A percentile compares a stretch with the other conserved stretches of the same genome.
Conservation (phyloP, 1,139 yeast genomes). For the Yamadazyma songkhlaensis region DNA sequence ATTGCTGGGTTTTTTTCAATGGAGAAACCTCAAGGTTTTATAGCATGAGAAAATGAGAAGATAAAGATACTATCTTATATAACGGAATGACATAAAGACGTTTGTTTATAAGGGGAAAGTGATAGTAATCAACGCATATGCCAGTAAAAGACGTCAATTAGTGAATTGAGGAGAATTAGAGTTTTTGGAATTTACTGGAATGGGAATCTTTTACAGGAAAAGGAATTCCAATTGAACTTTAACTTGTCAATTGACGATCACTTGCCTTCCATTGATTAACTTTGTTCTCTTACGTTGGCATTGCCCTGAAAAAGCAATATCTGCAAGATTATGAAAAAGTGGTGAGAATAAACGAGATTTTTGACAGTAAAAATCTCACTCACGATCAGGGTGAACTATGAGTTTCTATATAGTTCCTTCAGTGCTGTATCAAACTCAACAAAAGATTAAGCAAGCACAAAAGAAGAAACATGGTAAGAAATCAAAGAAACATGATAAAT, state of each 20-base stretch:
- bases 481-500: slow-evolving; percentile 9
- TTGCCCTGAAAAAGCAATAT: too few species aligned
- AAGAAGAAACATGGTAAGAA: slow-evolving; percentile 13
- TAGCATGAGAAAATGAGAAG: too few species aligned
- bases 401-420: slow-evolving; percentile 32
- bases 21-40: too few species aligned
- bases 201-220: too few species aligned
- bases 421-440: slow-evolving; percentile 34
- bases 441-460: slow-evolving; percentile 20
- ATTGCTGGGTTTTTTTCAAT: not conserved
- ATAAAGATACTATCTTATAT: too few species aligned
- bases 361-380: not conserved
- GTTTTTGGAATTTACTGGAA: too few species aligned
- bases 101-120: too few species aligned
- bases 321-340: not conserved
- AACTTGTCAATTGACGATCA: not conserved
- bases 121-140: too few species aligned
- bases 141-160: too few species aligned
- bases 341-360: slow-evolving; percentile 1
- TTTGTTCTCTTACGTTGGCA: not conserved
- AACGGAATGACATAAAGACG: too few species aligned
- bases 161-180: too few species aligned
- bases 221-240: too few species aligned
- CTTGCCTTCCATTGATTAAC: not conserved
- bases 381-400: slow-evolving; percentile 15